Evolutionary conservation across 2,329 filamentous ascomycete genomes (phyloP).

Genomic region (Pseudogymnoascus verrucosus): DNA sequence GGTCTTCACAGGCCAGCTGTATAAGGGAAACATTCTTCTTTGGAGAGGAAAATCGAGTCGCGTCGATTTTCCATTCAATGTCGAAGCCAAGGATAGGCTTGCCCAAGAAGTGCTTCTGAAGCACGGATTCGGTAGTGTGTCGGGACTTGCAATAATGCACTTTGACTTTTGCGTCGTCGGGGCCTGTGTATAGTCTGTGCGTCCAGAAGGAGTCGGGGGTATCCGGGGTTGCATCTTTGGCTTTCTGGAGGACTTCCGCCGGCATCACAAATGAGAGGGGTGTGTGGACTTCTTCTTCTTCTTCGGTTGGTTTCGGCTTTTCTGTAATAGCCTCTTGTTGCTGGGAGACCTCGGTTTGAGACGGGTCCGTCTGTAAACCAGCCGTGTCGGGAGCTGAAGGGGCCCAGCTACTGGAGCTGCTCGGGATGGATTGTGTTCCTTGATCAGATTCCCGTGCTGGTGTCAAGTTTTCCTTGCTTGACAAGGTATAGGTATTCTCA

Average conservation of each 20-base stretch:
- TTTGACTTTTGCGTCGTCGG: constrained; percentile 45
- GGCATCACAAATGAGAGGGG: constrained; percentile 40
- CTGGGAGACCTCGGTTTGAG: neutral
- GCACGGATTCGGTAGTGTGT: constrained; percentile 58
- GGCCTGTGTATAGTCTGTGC: constrained; percentile 56
- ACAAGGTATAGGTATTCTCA: constrained; percentile 14
- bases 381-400: neutral
- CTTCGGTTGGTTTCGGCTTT: constrained; percentile 22
- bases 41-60: constrained; percentile 38
- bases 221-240: constrained; percentile 38
- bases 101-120: constrained; percentile 55
- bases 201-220: constrained; percentile 55
- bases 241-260: constrained; percentile 38
- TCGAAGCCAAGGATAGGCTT: constrained; percentile 79
- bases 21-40: constrained; percentile 72
- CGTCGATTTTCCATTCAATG: constrained; percentile 67
- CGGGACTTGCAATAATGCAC: constrained; percentile 72
- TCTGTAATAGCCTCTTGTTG: constrained; percentile 12
- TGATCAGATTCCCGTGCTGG: neutral
- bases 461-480: neutral
- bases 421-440: neutral
- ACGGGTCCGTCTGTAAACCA: neutral
- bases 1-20: constrained; percentile 70
- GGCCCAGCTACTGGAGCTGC: neutral
- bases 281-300: constrained; percentile 31